Evolutionary conservation across 2,329 filamentous ascomycete species (phyloP).

Genomic region (Cercospora sojina): DNA sequence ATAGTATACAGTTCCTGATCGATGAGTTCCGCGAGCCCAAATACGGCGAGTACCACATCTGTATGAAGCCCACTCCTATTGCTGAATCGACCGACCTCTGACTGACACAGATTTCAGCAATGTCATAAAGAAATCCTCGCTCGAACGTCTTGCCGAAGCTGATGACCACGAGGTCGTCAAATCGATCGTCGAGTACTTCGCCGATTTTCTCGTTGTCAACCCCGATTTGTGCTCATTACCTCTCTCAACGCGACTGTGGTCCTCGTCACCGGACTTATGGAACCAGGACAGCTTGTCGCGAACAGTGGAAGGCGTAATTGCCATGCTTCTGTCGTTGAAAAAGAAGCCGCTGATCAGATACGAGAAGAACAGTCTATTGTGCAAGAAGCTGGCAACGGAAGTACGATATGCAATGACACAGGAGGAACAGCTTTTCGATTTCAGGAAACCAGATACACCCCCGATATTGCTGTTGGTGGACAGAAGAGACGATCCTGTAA

Average conservation of each 20-base stretch:
- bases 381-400: slow-evolving; percentile 91
- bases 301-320: slow-evolving; percentile 82
- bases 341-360: slow-evolving; percentile 96
- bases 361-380: slow-evolving; percentile 82
- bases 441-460: slow-evolving; percentile 89
- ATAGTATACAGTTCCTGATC: slow-evolving; percentile 89
- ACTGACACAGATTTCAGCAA: slow-evolving; percentile 77
- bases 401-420: slow-evolving; percentile 90
- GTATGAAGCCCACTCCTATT: slow-evolving; percentile 39
- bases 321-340: slow-evolving; percentile 82
- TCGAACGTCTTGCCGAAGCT: slow-evolving; percentile 91
- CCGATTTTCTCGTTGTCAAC: slow-evolving; percentile 93
- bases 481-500: slow-evolving; percentile 89
- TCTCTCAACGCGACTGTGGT: slow-evolving; percentile 35
- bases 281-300: slow-evolving; percentile 84
- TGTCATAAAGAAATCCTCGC: slow-evolving; percentile 90
- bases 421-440: slow-evolving; percentile 95
- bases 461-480: slow-evolving; percentile 90
- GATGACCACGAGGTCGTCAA: slow-evolving; percentile 98
- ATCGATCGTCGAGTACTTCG: slow-evolving; percentile 90
- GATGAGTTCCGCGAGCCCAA: slow-evolving; percentile 95
- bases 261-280: slow-evolving; percentile 71
- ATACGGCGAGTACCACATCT: slow-evolving; percentile 95
- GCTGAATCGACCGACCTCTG: slow-evolving; percentile 31
- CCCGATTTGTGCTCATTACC: slow-evolving; percentile 64